These are phyloP conservation scores for Lactarius trivialis DNA, from an alignment of 768 basidiomycete genomes.

Conservation along the genomic window DNA sequence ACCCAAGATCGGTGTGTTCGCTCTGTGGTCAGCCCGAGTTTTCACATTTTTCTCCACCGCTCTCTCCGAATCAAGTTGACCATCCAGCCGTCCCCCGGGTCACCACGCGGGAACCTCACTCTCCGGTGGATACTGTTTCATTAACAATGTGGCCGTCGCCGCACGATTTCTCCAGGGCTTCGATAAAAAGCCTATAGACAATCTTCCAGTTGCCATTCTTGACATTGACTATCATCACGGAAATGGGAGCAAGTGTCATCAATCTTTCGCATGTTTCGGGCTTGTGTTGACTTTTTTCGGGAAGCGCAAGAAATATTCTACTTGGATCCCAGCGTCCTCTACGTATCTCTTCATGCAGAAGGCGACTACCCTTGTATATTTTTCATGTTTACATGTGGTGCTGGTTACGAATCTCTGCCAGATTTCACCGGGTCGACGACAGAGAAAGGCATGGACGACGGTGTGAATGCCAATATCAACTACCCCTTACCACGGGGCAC, in stretches of 20 bases:
- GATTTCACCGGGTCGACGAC: conserved; percentile 29
- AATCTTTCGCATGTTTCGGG: background rate
- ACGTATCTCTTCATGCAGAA: conserved; percentile 30
- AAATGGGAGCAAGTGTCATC: conserved; percentile 27
- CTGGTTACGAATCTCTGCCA: background rate
- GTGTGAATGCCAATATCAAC: conserved; percentile 28
- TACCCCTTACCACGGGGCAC: conserved; percentile 29
- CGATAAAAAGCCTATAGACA: too few species aligned
- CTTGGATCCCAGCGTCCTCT: conserved; percentile 29
- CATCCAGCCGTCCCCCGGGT: conserved; percentile 29
- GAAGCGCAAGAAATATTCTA: conserved; percentile 31
- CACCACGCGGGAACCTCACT: conserved; percentile 29
- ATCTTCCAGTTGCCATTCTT: conserved; percentile 27
- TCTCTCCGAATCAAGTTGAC: background rate
- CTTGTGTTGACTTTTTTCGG: background rate
- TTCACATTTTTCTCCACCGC: background rate
- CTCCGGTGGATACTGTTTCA: conserved; percentile 33
- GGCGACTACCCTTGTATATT: conserved; percentile 32
- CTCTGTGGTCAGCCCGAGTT: conserved; percentile 23
- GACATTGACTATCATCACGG: conserved; percentile 37
- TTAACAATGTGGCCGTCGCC: conserved; percentile 32
- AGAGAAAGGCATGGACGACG: conserved; percentile 27
- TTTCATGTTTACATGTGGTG: background rate
- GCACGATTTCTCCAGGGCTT: conserved; percentile 27
- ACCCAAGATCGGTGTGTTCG: conserved; percentile 22